These are phyloP conservation scores for Pyrrhoderma lamaoense DNA, from an alignment of 1,284 basidiomycete genomes.

Conservation along the genomic window DNA sequence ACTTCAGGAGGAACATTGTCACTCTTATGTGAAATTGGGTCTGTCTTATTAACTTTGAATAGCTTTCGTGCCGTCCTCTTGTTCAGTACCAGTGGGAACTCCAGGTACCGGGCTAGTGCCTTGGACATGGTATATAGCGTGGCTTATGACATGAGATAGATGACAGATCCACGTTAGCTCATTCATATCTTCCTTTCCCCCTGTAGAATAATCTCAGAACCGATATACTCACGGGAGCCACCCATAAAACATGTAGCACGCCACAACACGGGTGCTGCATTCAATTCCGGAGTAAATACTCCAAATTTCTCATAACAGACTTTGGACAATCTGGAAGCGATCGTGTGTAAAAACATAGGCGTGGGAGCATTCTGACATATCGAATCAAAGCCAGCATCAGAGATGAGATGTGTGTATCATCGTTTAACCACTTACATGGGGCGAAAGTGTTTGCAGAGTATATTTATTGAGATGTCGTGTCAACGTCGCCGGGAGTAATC, in stretches of 20 bases:
- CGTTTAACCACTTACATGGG: slow-evolving; percentile 45
- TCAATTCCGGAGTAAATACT: slow-evolving; percentile 70
- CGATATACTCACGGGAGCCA: slow-evolving; percentile 63
- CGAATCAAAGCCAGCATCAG: slow-evolving; percentile 11
- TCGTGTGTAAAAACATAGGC: slow-evolving; percentile 48
- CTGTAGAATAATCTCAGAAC: not conserved
- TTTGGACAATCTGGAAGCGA: slow-evolving; percentile 56
- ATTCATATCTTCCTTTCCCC: too few species aligned
- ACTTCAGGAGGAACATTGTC: slow-evolving; percentile 75
- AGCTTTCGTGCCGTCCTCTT: slow-evolving; percentile 42
- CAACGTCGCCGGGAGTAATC: slow-evolving; percentile 59
- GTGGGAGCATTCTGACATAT: slow-evolving; percentile 53
- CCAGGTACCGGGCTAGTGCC: slow-evolving; percentile 46
- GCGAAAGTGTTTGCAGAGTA: slow-evolving; percentile 56
- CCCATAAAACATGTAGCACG: slow-evolving; percentile 62
- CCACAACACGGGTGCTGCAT: slow-evolving; percentile 77
- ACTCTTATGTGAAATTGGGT: slow-evolving; percentile 40
- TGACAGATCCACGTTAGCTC: not conserved
- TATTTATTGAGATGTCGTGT: slow-evolving; percentile 64
- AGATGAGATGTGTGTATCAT: slow-evolving; percentile 4
- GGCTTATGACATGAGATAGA: slow-evolving; percentile 33
- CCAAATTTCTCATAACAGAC: slow-evolving; percentile 45
- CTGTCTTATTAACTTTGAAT: slow-evolving; percentile 29
- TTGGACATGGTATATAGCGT: slow-evolving; percentile 58
- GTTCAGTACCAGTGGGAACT: slow-evolving; percentile 57